Conservation (phyloP, 495 filamentous ascomycete genomes). For the Neurospora discreta region DNA sequence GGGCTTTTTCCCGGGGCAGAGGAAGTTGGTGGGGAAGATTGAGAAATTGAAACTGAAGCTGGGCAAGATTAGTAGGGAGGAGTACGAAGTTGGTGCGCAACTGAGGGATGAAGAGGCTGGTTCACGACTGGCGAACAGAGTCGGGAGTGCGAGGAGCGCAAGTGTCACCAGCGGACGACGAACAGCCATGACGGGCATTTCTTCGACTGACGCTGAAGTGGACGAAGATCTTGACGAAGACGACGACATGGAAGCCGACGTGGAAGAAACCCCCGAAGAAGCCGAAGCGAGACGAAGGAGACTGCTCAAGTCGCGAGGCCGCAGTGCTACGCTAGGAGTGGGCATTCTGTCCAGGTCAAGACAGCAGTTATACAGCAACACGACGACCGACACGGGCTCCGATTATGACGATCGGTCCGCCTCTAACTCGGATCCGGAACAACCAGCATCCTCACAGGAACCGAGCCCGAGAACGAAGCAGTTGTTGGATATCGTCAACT, state of each 20-base stretch:
- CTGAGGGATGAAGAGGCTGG: background rate
- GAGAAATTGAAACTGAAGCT: slow-evolving; percentile 52
- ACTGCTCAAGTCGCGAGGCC: background rate
- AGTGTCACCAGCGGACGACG: slow-evolving; percentile 5
- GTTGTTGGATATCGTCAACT: slow-evolving; percentile 78
- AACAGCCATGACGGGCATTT: slow-evolving; percentile 13
- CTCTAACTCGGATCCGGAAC: background rate
- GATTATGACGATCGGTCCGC: slow-evolving; percentile 25
- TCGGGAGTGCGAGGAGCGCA: background rate
- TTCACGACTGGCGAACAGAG: background rate
- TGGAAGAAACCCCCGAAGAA: background rate
- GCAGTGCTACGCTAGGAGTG: background rate
- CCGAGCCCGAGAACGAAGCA: slow-evolving; percentile 49
- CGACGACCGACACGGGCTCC: slow-evolving; percentile 35
- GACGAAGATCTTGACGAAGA: background rate
- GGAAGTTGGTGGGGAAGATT: slow-evolving; percentile 73
- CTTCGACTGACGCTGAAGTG: background rate
- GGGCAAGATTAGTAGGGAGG: slow-evolving; percentile 16
- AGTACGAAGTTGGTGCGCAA: background rate
- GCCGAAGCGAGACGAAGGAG: background rate
- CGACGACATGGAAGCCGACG: background rate
- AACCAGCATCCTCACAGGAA: background rate
- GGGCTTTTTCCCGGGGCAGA: slow-evolving; percentile 76
- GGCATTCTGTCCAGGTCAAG: background rate
- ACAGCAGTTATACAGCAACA: background rate